phyloP scores from a whole-genome alignment of 495 filamentous ascomycete species.

The Neohortaea acidophila region DNA sequence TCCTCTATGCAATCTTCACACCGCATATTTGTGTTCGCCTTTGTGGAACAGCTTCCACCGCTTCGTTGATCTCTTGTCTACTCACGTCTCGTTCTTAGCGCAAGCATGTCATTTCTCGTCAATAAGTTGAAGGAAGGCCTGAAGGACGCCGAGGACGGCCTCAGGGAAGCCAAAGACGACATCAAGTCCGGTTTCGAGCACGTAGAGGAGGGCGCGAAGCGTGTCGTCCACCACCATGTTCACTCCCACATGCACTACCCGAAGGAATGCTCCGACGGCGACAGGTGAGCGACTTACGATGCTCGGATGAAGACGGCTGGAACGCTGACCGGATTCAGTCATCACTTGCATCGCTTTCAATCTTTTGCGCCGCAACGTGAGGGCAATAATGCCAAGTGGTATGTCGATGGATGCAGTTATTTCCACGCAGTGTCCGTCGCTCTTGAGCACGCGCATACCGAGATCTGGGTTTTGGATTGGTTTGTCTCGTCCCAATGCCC shows the following conservation, averaged over 20 bases:
- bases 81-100: too few species aligned
- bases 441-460: slow-evolving; percentile 67
- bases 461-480: slow-evolving; percentile 91
- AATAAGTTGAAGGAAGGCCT: slow-evolving; percentile 42
- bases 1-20: too few species aligned
- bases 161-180: slow-evolving; percentile 33
- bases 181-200: slow-evolving; percentile 8
- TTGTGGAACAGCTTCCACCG: too few species aligned
- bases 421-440: slow-evolving; percentile 80
- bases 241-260: slow-evolving; percentile 37
- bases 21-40: too few species aligned
- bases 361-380: slow-evolving; percentile 63
- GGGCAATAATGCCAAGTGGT: slow-evolving; percentile 68
- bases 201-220: slow-evolving; percentile 1
- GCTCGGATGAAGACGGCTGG: too few species aligned
- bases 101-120: slow-evolving; percentile 34
- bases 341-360: slow-evolving; percentile 51
- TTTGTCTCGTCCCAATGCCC: too few species aligned
- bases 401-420: slow-evolving; percentile 83
- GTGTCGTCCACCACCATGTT: slow-evolving; percentile 14
- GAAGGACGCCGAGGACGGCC: slow-evolving; percentile 34
- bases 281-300: too few species aligned
- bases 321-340: too few species aligned
- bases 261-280: slow-evolving; percentile 32
- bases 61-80: too few species aligned